Percentiles rank a stretch among this genome's conserved stretches.
Evolutionary conservation across 192 early-diverging fungal genomes (phyloP).

Genomic region (Piromyces sp.): DNA sequence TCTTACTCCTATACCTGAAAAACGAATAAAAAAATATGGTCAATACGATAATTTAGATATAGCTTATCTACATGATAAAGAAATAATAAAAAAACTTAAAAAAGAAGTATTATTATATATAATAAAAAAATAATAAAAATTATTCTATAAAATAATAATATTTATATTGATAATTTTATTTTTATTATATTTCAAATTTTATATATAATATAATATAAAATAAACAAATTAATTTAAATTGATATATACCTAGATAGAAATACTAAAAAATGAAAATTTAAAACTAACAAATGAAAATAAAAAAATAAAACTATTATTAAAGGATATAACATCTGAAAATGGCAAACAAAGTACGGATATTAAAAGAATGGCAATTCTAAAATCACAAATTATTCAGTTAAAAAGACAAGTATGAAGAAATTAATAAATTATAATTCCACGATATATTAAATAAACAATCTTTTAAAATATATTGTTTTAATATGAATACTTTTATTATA

Average conservation of each 20-base stretch:
- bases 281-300: neutral
- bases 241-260: neutral
- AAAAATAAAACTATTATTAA: neutral
- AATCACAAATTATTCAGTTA: neutral
- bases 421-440: too few species aligned
- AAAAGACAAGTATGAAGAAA: neutral
- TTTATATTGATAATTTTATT: neutral
- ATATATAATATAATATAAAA: too few species aligned
- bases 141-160: too few species aligned
- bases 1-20: neutral
- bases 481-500: too few species aligned
- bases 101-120: neutral
- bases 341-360: neutral
- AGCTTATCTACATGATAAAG: neutral
- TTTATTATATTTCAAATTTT: too few species aligned
- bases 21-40: neutral
- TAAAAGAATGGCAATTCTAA: neutral
- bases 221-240: neutral
- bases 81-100: neutral
- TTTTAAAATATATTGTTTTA: too few species aligned
- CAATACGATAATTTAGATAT: neutral
- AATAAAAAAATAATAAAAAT: neutral
- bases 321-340: neutral
- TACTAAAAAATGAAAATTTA: neutral
- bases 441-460: too few species aligned